These are phyloP conservation scores for Flueggea neowawraea DNA, from an alignment of 441 rosid genomes.

Conservation along the genomic window DNA sequence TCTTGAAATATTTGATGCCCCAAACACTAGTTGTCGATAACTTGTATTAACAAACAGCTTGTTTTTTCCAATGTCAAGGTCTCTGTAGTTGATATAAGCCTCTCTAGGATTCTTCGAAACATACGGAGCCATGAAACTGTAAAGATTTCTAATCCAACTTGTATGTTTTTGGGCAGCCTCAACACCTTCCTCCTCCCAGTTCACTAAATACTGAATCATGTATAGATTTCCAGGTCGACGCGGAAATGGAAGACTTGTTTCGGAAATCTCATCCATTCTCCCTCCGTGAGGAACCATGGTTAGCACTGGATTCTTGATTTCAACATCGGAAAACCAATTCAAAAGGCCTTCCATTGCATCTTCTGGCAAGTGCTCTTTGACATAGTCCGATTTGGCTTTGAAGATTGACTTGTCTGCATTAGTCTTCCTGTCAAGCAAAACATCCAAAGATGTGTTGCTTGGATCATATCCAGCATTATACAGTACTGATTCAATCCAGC, in stretches of 20 bases:
- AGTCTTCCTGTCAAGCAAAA: slow-evolving; percentile 35
- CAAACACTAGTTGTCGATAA: slow-evolving; percentile 19
- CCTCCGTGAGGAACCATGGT: slow-evolving; percentile 43
- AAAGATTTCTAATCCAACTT: slow-evolving; percentile 31
- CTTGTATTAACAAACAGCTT: slow-evolving; percentile 19
- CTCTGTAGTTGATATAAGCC: slow-evolving; percentile 51
- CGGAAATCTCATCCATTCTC: slow-evolving; percentile 37
- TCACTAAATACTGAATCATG: slow-evolving; percentile 38
- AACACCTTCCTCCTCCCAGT: slow-evolving; percentile 30
- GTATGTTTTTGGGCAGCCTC: slow-evolving; percentile 16
- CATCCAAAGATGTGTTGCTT: slow-evolving; percentile 28
- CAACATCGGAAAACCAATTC: slow-evolving; percentile 29
- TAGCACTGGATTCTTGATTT: not conserved
- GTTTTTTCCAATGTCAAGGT: slow-evolving; percentile 45
- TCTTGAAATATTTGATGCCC: slow-evolving; percentile 35
- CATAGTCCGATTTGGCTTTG: slow-evolving; percentile 56
- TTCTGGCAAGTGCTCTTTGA: slow-evolving; percentile 30
- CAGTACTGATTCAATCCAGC: too few species aligned
- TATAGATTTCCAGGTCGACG: slow-evolving; percentile 41
- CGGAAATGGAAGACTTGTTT: slow-evolving; percentile 39
- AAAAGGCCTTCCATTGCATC: slow-evolving; percentile 35
- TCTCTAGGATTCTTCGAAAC: slow-evolving; percentile 55
- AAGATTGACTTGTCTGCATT: slow-evolving; percentile 23
- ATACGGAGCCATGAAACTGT: slow-evolving; percentile 38
- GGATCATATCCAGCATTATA: slow-evolving; percentile 25